A percentile compares a stretch with the other conserved stretches of the same genome.
phyloP scores from a whole-genome alignment of 148 eudicot species.

The Mesembryanthemum crystallinum region DNA sequence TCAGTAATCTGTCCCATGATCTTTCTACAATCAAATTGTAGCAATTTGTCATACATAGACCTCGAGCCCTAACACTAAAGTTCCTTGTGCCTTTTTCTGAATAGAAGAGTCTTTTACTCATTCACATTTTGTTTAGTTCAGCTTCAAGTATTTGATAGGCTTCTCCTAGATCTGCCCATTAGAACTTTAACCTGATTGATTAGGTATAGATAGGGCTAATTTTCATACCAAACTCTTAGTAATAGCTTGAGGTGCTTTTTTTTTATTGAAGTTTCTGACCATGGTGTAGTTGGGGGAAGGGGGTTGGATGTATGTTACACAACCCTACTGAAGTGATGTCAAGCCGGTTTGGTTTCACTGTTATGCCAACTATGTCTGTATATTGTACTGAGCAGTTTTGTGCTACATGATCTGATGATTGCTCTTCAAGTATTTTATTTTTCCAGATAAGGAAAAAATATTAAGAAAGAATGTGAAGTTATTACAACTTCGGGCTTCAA shows the following conservation, averaged over 20 bases:
- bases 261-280: background rate
- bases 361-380: background rate
- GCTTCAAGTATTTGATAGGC: too few relatives aligned
- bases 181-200: too few relatives aligned
- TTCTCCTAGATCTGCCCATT: too few relatives aligned
- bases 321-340: background rate
- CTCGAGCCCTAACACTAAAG: background rate
- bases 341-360: background rate
- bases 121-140: too few relatives aligned
- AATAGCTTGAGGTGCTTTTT: too few relatives aligned
- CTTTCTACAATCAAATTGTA: constrained; percentile 2
- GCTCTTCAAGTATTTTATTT: background rate
- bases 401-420: background rate
- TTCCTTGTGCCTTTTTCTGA: background rate
- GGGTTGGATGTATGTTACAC: background rate
- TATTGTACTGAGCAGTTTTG: background rate
- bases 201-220: too few relatives aligned
- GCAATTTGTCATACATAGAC: constrained; percentile 9
- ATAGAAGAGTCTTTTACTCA: background rate
- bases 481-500: too few relatives aligned
- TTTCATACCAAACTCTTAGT: too few relatives aligned
- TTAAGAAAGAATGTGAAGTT: too few relatives aligned
- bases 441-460: too few relatives aligned
- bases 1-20: constrained; percentile 37
- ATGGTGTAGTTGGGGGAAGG: too few relatives aligned